Conservation (phyloP, 129 eudicot species). For the Cynara cardunculus region DNA sequence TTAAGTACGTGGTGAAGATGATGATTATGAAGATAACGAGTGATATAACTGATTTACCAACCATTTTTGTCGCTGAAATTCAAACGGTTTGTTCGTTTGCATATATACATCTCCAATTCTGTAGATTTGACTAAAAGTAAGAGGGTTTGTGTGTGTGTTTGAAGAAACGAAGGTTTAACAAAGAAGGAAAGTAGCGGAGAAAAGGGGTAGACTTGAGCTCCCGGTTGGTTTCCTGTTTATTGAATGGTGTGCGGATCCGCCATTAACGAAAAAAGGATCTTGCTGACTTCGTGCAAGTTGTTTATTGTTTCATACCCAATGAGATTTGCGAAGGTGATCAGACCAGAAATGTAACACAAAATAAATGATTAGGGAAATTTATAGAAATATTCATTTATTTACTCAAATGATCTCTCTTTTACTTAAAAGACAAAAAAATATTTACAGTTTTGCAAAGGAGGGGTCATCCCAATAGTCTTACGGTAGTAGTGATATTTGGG, state of each 20-base stretch:
- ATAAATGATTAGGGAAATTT: too few relatives aligned
- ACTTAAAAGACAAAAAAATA: too few relatives aligned
- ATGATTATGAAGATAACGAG: conserved; percentile 27
- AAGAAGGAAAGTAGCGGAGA: conserved; percentile 10
- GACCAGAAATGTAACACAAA: neutral
- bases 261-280: conserved; percentile 19
- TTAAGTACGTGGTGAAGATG: conserved; percentile 30
- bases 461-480: too few relatives aligned
- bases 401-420: too few relatives aligned
- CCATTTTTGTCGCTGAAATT: conserved; percentile 16
- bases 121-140: conserved; percentile 10
- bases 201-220: conserved; percentile 24
- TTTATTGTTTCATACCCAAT: conserved; percentile 1
- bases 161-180: conserved; percentile 24
- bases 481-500: too few relatives aligned
- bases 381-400: too few relatives aligned
- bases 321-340: neutral
- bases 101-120: conserved; percentile 22
- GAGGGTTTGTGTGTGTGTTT: conserved; percentile 19
- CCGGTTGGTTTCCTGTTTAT: conserved; percentile 16
- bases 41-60: conserved; percentile 31
- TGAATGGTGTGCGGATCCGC: conserved; percentile 21
- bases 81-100: conserved; percentile 2
- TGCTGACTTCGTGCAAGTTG: conserved; percentile 6
- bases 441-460: too few relatives aligned